Percentiles rank a stretch among this genome's conserved stretches.
phyloP scores from a whole-genome alignment of 371 early-diverging fungal species.

The Mortierella sp. region DNA sequence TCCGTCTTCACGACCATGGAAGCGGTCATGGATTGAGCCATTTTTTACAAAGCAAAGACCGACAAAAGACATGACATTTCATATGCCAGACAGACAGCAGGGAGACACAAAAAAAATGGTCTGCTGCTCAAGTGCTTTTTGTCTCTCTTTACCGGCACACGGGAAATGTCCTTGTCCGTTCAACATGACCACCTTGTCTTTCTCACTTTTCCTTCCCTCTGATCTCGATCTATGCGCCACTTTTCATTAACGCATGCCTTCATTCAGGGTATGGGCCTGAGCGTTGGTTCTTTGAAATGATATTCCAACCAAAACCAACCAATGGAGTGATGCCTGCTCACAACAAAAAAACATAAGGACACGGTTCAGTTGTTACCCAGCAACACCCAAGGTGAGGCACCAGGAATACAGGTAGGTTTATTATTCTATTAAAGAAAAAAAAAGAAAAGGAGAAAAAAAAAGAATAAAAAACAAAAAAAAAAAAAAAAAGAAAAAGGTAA shows the following conservation, averaged over 20 bases:
- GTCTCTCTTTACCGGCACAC: background rate
- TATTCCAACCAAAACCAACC: background rate
- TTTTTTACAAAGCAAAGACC: background rate
- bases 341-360: background rate
- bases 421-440: background rate
- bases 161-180: background rate
- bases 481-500: background rate
- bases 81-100: background rate
- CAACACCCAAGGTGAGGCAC: background rate
- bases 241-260: background rate
- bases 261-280: background rate
- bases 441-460: background rate
- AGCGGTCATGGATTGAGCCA: too few species aligned
- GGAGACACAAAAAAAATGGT: background rate
- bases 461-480: background rate
- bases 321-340: conserved; percentile 3
- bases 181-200: too few species aligned
- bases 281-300: background rate
- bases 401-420: background rate
- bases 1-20: background rate
- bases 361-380: background rate
- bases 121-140: background rate
- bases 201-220: background rate
- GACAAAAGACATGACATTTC: background rate
- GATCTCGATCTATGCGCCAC: background rate